Evolutionary conservation across 306 rosid species (phyloP), one percentile per base, ranked within the genome.

Genomic region (Echinosophora koreensis): DNA sequence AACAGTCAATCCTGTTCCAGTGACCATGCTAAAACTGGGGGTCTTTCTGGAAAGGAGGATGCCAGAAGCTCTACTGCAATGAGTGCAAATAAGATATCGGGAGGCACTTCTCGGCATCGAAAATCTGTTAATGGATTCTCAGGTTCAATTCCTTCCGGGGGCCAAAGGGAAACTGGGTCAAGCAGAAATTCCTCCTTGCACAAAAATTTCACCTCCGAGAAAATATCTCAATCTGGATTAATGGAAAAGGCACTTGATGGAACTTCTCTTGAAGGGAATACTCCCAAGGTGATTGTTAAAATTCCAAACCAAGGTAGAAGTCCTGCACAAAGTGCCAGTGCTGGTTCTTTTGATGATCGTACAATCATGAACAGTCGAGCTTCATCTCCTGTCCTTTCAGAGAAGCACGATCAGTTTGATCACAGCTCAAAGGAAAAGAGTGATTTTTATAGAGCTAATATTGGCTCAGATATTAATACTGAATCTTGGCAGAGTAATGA

Each of bases 1-100:
- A 93, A 88, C 73, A 87, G 93, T 79, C 97, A 91, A 58, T 93
- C 97, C 37, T 81, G 69, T 78, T 85, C 88, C 9, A 88, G 98
- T 38, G 94, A 91, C 58, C 94, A 83, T 86, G 89, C 86, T 8
- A 93, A 89, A 86, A 77, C 89, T 49, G 89, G 74, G 76, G 91
- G 87, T 30, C 85, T 82, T 57, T 70, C 90, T 6, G 85, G 80
- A 44, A 91, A 84, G 85, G 94, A 89, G 70, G 97, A 89, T 59
- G 94, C 87, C 28, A 89, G 88, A 82, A 89, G 94, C 78, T 89
- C 97, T 41, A 88, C 94, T 66, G 88, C 97, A 51, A 84, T 80
- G 82, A 87, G 89, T 71, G 90, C 35, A 10, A 86, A 83, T 73
- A 93, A 88, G 81, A 47, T 86, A 64, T 90, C 96, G 30, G 79